A percentile compares a stretch with the other conserved stretches of the same genome.
These are phyloP conservation scores for Erodium maritimum DNA, from an alignment of 345 rosid species.

Conservation along the genomic window DNA sequence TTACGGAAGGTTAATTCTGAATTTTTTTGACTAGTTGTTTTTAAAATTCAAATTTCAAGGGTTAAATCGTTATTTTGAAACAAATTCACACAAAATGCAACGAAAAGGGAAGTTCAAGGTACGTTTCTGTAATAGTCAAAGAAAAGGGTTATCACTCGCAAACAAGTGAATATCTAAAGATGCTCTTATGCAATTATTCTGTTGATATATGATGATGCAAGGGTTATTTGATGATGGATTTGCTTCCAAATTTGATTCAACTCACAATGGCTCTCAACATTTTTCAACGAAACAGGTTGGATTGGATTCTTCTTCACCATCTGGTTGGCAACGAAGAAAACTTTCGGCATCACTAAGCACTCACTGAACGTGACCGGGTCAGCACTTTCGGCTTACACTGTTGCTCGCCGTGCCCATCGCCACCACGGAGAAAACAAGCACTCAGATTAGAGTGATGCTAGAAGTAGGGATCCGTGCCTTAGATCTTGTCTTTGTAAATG, in stretches of 20 bases:
- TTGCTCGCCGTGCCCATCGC: constrained; percentile 17
- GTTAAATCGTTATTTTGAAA: too few species aligned
- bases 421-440: constrained; percentile 12
- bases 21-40: too few species aligned
- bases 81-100: too few species aligned
- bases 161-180: too few species aligned
- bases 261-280: not conserved
- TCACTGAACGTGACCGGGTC: constrained; percentile 49
- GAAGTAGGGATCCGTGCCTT: not conserved
- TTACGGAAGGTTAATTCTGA: too few species aligned
- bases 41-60: too few species aligned
- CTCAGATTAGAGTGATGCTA: constrained; percentile 12
- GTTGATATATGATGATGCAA: too few species aligned
- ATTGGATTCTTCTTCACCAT: constrained; percentile 57
- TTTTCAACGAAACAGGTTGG: constrained; percentile 98
- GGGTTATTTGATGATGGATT: not conserved
- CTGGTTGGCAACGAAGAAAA: constrained; percentile 62
- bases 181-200: too few species aligned
- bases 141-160: too few species aligned
- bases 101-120: too few species aligned
- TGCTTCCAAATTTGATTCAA: not conserved
- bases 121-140: too few species aligned
- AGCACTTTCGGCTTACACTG: constrained; percentile 41
- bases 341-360: constrained; percentile 45
- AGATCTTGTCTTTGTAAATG: not conserved